These are phyloP conservation scores for Epichloe hybrida DNA, from an alignment of 2,329 filamentous ascomycete genomes.

Conservation along the genomic window DNA sequence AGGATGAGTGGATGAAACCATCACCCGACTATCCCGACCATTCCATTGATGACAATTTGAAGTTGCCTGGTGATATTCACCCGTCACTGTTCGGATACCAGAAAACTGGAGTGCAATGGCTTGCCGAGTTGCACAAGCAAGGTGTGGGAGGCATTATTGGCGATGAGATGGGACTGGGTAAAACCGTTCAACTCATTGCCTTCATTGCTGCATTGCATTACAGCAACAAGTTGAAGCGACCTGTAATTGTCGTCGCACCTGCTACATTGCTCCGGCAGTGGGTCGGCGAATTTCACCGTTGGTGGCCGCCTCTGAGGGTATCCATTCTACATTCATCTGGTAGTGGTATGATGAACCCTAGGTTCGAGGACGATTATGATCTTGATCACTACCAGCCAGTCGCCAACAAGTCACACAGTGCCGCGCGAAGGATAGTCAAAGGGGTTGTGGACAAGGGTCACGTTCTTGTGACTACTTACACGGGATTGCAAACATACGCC, in stretches of 20 bases:
- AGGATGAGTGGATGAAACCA: constrained; percentile 67
- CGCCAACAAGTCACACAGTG: constrained; percentile 29
- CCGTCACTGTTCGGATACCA: constrained; percentile 92
- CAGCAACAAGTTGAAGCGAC: constrained; percentile 70
- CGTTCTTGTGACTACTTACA: constrained; percentile 89
- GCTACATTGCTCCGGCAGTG: constrained; percentile 93
- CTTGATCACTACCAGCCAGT: constrained; percentile 28
- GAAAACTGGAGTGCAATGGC: constrained; percentile 92
- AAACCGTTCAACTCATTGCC: constrained; percentile 61
- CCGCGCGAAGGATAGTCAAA: constrained; percentile 69
- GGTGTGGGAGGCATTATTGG: constrained; percentile 88
- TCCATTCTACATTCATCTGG: constrained; percentile 92
- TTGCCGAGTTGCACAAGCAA: constrained; percentile 82
- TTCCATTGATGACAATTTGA: constrained; percentile 59
- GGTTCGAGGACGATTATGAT: constrained; percentile 41
- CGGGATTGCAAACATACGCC: constrained; percentile 84
- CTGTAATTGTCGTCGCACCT: constrained; percentile 82
- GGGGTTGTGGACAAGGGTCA: constrained; percentile 75
- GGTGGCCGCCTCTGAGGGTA: constrained; percentile 98
- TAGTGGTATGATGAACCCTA: constrained; percentile 88
- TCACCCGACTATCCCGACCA: constrained; percentile 73
- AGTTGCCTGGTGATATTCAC: constrained; percentile 82
- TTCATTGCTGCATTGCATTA: constrained; percentile 88
- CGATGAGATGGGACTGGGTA: constrained; percentile 98
- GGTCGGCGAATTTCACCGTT: constrained; percentile 96